These are phyloP conservation scores for Trichosporon inkin DNA, from an alignment of 1,284 basidiomycete genomes.

Conservation along the genomic window DNA sequence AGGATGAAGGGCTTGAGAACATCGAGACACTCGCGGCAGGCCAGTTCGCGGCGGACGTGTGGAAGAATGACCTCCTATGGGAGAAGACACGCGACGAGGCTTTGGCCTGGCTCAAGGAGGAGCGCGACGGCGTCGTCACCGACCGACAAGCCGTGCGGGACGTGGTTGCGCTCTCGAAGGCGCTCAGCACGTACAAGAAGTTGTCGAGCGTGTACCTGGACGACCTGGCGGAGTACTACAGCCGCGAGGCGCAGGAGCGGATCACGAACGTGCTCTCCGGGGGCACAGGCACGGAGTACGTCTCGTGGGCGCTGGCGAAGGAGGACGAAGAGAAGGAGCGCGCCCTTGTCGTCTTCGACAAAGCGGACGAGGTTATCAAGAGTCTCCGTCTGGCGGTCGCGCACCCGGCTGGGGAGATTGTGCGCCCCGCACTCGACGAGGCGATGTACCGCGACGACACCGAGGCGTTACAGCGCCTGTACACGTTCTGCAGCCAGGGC, in stretches of 20 bases:
- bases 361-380: conserved; percentile 23
- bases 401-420: conserved; percentile 14
- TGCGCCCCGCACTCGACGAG: conserved; percentile 57
- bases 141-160: not conserved
- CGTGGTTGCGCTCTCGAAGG: conserved; percentile 24
- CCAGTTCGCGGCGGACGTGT: conserved; percentile 56
- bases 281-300: conserved; percentile 28
- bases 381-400: conserved; percentile 15
- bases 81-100: conserved; percentile 56
- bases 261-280: conserved; percentile 25
- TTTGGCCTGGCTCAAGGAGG: conserved; percentile 57
- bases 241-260: conserved; percentile 12
- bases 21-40: conserved; percentile 50
- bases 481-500: conserved; percentile 61
- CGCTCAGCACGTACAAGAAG: conserved; percentile 24
- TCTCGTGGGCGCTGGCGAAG: conserved; percentile 36
- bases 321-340: conserved; percentile 33
- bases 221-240: conserved; percentile 27
- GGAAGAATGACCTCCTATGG: conserved; percentile 55
- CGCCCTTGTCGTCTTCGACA: conserved; percentile 24
- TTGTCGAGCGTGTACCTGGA: conserved; percentile 32
- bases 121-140: conserved; percentile 48
- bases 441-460: conserved; percentile 59
- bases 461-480: conserved; percentile 58
- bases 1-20: conserved; percentile 27